Conservation (phyloP, 2,329 filamentous ascomycete species). For the Chaetomium globosum region DNA sequence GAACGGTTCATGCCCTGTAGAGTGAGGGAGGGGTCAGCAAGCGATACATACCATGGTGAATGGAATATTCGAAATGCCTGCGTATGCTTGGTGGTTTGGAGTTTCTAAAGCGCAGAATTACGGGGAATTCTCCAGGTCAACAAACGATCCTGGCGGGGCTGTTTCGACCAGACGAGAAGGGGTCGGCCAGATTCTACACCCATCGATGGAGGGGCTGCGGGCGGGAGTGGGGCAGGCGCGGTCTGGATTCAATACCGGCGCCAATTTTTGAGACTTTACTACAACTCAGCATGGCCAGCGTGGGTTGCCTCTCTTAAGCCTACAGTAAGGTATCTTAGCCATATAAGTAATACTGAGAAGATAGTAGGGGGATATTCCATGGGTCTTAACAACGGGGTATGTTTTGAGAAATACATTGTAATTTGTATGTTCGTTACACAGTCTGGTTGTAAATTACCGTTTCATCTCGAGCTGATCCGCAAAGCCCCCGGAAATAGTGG, state of each 20-base stretch:
- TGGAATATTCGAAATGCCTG: neutral
- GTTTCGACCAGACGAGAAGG: conserved; percentile 21
- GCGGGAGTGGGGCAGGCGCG: conserved; percentile 16
- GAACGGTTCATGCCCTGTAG: neutral
- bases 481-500: conserved; percentile 1
- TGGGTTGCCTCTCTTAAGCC: no score
- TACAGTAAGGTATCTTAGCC: no score
- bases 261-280: no score
- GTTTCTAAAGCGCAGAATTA: neutral
- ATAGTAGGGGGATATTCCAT: no score
- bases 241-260: conserved; percentile 13
- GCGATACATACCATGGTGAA: conserved; percentile 20
- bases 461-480: neutral
- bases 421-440: no score
- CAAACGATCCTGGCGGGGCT: conserved; percentile 11
- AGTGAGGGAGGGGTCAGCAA: neutral
- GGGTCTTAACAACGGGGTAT: no score
- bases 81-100: neutral
- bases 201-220: conserved; percentile 32
- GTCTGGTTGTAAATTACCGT: neutral
- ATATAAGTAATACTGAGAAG: no score
- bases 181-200: conserved; percentile 32
- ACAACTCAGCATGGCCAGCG: no score
- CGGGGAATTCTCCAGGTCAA: neutral
- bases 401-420: no score